Percentiles rank a stretch among this genome's conserved stretches.
Conservation (phyloP, 1,139 yeast species). For the Barnettozyma hawaiiensis region DNA sequence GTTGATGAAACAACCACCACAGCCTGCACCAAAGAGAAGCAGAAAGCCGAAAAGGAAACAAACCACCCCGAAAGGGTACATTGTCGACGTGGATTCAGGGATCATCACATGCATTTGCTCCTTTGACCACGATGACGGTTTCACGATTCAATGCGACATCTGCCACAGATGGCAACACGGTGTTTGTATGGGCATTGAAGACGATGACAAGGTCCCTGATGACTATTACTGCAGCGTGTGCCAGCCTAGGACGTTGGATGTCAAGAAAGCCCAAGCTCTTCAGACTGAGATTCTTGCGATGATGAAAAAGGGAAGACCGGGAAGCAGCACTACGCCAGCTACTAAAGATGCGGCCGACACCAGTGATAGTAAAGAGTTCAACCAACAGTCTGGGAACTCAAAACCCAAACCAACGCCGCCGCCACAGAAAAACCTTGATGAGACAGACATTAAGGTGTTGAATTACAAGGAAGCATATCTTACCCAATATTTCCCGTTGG, state of each 20-base stretch:
- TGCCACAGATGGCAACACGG: conserved; percentile 97
- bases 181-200: conserved; percentile 67
- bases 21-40: conserved; percentile 6
- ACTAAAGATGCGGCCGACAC: conserved; percentile 12
- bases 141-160: conserved; percentile 87
- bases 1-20: conserved; percentile 4
- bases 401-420: conserved; percentile 20
- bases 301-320: conserved; percentile 19
- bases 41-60: conserved; percentile 12
- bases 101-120: conserved; percentile 88
- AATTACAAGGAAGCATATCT: conserved; percentile 41
- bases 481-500: conserved; percentile 44
- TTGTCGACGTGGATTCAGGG: conserved; percentile 76
- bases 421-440: conserved; percentile 22
- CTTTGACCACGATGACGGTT: conserved; percentile 87
- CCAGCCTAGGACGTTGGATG: conserved; percentile 56
- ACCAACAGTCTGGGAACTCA: conserved; percentile 10
- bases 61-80: conserved; percentile 35
- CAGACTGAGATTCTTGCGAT: conserved; percentile 39
- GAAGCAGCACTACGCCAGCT: conserved; percentile 17
- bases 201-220: conserved; percentile 55
- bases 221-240: conserved; percentile 79
- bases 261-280: conserved; percentile 43
- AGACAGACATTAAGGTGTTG: conserved; percentile 28
- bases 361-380: neutral